Percentiles rank a stretch among this genome's conserved stretches.
phyloP scores from a whole-genome alignment of 805 yeast genomes.

The Vanderwaltozyma verrucispora region DNA sequence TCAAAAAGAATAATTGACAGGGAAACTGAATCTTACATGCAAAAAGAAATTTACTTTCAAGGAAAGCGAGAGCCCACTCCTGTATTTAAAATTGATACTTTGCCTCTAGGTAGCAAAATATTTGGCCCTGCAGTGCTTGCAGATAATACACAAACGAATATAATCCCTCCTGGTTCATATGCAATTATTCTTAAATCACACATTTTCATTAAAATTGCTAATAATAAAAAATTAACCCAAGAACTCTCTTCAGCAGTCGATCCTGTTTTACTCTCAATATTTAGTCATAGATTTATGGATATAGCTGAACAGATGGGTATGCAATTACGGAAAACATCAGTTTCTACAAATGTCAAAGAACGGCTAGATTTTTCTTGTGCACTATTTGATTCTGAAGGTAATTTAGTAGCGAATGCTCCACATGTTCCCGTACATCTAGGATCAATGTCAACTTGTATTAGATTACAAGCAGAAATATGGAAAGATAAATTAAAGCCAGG shows the following conservation, averaged over 20 bases:
- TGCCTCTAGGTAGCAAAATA: constrained; percentile 42
- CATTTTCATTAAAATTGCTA: constrained; percentile 36
- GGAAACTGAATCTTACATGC: constrained; percentile 26
- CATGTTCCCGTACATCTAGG: constrained; percentile 83
- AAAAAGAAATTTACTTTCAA: constrained; percentile 49
- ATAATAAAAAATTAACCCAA: constrained; percentile 1
- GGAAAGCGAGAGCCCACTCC: constrained; percentile 40
- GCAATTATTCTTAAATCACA: constrained; percentile 55
- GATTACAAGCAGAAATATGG: constrained; percentile 58
- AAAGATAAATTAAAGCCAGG: constrained; percentile 53
- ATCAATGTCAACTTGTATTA: constrained; percentile 74
- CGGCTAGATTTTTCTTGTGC: constrained; percentile 82
- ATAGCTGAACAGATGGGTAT: constrained; percentile 88
- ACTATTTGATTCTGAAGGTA: constrained; percentile 64
- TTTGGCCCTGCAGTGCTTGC: constrained; percentile 69
- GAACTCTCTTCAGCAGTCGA: constrained; percentile 31
- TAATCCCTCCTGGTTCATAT: constrained; percentile 50
- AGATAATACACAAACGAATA: constrained; percentile 73
- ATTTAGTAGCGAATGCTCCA: constrained; percentile 79
- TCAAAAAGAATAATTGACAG: constrained; percentile 12
- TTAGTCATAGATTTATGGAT: constrained; percentile 79
- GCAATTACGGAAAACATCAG: constrained; percentile 68
- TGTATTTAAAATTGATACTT: constrained; percentile 43
- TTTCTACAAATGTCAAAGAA: constrained; percentile 76
- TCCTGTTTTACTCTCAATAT: constrained; percentile 64